Evolutionary conservation across 2,329 filamentous ascomycete species (phyloP), one percentile per base, ranked within the genome.

Genomic region (Cytospora piceicola): DNA sequence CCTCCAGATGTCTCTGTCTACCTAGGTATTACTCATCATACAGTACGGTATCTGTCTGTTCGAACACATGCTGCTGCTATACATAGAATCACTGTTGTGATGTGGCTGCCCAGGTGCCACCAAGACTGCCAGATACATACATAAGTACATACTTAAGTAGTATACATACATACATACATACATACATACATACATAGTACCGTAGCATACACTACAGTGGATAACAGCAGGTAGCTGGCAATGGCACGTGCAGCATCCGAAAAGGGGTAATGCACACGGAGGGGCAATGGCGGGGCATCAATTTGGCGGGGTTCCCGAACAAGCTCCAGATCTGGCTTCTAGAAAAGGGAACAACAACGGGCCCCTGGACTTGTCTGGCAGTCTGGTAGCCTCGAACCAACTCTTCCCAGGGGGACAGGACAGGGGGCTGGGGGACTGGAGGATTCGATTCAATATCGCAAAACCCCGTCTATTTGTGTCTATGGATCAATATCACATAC

Each of bases 221-320:
- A 15, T 42, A 42, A 42, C 17, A 42, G 39, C 39, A 42, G 39
- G 46, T 22, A 24, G 46, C 46, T 49, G 46, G 22, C 46, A 49
- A 24, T 49, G 46, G 46, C 46, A 49, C 46, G 46, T 49, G 46
- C n/a, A 8, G n/a, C 24, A 49, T n/a, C 46, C 46, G 46, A 24
- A 49, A 12, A 49, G 46, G 46, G 46, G 46, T 36, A 36, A 36
- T 29, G 27, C 27, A 29, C 39, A 42, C n/a, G 7, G 61, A 17
- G 32, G 61, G 61, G 53, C 53, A 55, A 57, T 63, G 53, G 61
- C 61, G 61, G 61, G 61, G 61, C 61, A 57, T 57, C 61, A 63
- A 63, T 63, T 63, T 63, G 61, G 61, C 61, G 61, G 61, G 61
- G 61, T 63, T 63, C 61, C 61, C 61, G 61, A 63, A 49, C n/a